A percentile compares a stretch with the other conserved stretches of the same genome.
Evolutionary conservation across 2,329 filamentous ascomycete genomes (phyloP).

Genomic region (Pyrenochaeta sp.): DNA sequence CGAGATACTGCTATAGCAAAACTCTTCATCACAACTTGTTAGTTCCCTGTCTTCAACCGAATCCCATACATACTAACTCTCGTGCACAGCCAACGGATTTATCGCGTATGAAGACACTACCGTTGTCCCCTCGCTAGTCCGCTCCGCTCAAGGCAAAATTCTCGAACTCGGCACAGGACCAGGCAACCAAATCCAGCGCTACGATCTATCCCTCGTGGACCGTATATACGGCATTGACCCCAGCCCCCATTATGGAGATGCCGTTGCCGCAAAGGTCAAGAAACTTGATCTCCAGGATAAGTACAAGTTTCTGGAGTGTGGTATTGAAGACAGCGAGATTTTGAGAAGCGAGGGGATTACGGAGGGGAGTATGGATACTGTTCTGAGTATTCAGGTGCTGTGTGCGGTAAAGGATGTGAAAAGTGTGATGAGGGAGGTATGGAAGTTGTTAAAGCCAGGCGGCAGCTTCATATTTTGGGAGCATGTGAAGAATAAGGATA

Average conservation of each 20-base stretch:
- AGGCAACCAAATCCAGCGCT: conserved; percentile 21
- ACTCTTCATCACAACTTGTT: background rate
- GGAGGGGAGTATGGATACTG: background rate
- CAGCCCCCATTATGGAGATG: background rate
- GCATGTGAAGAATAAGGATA: conserved; percentile 6
- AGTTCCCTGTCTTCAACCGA: background rate
- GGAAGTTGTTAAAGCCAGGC: conserved; percentile 10
- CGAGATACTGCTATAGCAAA: background rate
- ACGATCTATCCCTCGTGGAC: conserved; percentile 5
- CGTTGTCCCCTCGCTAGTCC: conserved; percentile 12
- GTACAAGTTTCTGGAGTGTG: background rate
- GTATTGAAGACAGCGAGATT: background rate
- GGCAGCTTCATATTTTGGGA: conserved; percentile 14
- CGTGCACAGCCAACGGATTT: conserved; percentile 11
- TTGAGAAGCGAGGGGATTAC: background rate
- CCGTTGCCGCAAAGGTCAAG: background rate
- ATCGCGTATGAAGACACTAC: conserved; percentile 19
- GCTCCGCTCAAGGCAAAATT: conserved; percentile 12
- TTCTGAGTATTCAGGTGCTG: background rate
- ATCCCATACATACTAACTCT: conserved; percentile 1
- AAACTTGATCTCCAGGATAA: background rate
- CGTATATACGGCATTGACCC: conserved; percentile 16
- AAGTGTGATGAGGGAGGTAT: conserved; percentile 1
- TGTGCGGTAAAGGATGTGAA: background rate
- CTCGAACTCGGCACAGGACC: conserved; percentile 19